Evolutionary conservation across 768 basidiomycete genomes (phyloP), one percentile per base, ranked within the genome.

Genomic region (Leccinum variicolor): DNA sequence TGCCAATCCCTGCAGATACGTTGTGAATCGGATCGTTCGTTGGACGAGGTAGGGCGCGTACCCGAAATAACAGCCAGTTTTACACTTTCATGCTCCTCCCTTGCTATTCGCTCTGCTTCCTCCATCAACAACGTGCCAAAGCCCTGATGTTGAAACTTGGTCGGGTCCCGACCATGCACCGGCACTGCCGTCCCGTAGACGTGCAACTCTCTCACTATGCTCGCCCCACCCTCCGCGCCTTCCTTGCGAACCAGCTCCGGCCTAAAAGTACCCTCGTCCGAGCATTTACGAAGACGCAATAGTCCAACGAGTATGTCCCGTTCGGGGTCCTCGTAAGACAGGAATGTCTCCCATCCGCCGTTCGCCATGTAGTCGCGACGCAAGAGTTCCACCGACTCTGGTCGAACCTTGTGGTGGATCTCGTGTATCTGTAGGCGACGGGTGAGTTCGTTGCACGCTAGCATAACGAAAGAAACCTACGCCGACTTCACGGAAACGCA

Each of bases 291-390:
- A 65, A 99, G 76, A 31, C 97, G 84, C 39, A 99, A 79, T 28
- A 99, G 76, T 21, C 97, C 97, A 59, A 99, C 86, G 47, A 99
- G 85, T 71, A 99, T 98, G 67, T 99, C 97, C 54, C 84, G 85
- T 73, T 94, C 94, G 6, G 97, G 96, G 71, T 99, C 97, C 75
- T 99, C 97, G 69, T 98, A 99, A 28, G 95, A 96, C 6, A 99
- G 76, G 83, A 99, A 99, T 2, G 97, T 98, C 76, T 99, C 97
- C 97, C 97, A 99, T 48, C 97, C 95, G 6, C 95, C 96, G 68
- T 98, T 99, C 29, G 97, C 97, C 3, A 90, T 78, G 72, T 99
- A 99, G 71, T 99, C 97, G 41, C 97, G 82, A 57, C 97, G 84
- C 33, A 99, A 85, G 4, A 99, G 86, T 73, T 99, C 97, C 52